These are phyloP conservation scores for Xylariaceae sp. DNA, from an alignment of 2,329 filamentous ascomycete species.

Conservation along the genomic window DNA sequence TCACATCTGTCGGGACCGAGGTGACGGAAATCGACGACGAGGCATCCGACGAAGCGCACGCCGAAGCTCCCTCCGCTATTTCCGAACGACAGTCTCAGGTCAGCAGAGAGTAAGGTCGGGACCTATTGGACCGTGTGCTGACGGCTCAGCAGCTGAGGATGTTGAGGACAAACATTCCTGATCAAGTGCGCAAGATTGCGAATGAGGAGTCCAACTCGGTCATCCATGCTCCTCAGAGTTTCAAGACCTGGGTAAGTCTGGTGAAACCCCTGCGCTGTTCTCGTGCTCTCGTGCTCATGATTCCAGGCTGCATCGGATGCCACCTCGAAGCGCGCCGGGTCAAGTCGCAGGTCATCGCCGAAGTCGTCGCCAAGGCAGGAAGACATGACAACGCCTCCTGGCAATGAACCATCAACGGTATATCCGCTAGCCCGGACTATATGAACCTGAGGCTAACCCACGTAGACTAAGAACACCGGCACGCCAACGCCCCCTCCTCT, in stretches of 20 bases:
- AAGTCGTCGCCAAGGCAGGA: slow-evolving; percentile 27
- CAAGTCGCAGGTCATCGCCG: slow-evolving; percentile 29
- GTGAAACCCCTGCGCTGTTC: too few species aligned
- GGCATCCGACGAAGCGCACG: slow-evolving; percentile 51
- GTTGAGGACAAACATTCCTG: slow-evolving; percentile 50
- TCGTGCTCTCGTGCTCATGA: too few species aligned
- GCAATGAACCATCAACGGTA: slow-evolving; percentile 31
- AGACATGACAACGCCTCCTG: slow-evolving; percentile 27
- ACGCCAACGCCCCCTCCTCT: slow-evolving; percentile 62
- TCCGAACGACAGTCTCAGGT: slow-evolving; percentile 31
- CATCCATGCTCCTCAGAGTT: slow-evolving; percentile 82
- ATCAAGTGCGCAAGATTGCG: slow-evolving; percentile 48
- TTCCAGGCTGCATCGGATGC: slow-evolving; percentile 35
- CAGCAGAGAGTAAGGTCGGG: slow-evolving; percentile 15
- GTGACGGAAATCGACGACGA: slow-evolving; percentile 81
- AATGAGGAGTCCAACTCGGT: slow-evolving; percentile 81
- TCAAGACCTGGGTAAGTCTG: slow-evolving; percentile 64
- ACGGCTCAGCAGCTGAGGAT: slow-evolving; percentile 17
- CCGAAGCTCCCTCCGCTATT: slow-evolving; percentile 27
- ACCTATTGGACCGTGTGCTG: not conserved
- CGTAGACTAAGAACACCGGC: slow-evolving; percentile 27
- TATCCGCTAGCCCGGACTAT: not conserved
- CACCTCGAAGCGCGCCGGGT: slow-evolving; percentile 26
- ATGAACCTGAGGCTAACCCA: slow-evolving; percentile 9
- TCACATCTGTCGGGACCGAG: slow-evolving; percentile 78